Base-by-base conservation (phyloP, 179 eudicot genomes). In the Silene vulgaris region DNA sequence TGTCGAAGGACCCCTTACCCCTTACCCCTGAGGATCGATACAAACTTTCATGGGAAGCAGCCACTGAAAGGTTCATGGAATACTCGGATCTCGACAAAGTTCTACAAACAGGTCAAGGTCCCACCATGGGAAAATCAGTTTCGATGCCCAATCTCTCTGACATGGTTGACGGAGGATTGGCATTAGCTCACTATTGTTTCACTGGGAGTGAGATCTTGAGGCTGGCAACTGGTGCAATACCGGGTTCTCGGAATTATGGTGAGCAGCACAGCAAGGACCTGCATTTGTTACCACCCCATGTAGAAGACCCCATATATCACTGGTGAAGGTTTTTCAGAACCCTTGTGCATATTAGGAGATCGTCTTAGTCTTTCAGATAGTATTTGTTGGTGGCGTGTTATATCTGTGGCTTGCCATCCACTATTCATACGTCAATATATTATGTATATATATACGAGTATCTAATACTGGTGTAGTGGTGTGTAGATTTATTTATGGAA, bases 21-120 rank as follows among this genome's bases (percentile, higher is more conserved):
- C 97, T 95, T 3, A 92, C 97, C 59, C 84, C 90, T 0, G 96
- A 92, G 75, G 87, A 95, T 69, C 85, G 85, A 66, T 86, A 95
- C 82, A 79, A 68, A 73, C 97, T 95, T 26, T 92, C 99, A 35
- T 95, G 99, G 99, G 99, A 95, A 82, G 99, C 99, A 0, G 99
- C 99, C 62, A 95, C 91, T 54, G 86, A 89, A 85, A 87, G 99
- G 81, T 92, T 95, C 73, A 86, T 90, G 84, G 90, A 90, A 80
- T 85, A 83, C 78, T 92, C 99, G 3, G 97, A 95, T 43, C 96
- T 95, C 48, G 90, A 88, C 70, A 88, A 82, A 72, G 64, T 87
- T 72, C 78, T 95, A 69, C 84, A 78, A 61, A 78, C 59, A 45
- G 80, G 73, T 21, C 69, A 60, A 64, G 69, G 76, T 72, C 64